These are phyloP conservation scores for Boletus edulis DNA, from an alignment of 768 basidiomycete species.

Conservation along the genomic window DNA sequence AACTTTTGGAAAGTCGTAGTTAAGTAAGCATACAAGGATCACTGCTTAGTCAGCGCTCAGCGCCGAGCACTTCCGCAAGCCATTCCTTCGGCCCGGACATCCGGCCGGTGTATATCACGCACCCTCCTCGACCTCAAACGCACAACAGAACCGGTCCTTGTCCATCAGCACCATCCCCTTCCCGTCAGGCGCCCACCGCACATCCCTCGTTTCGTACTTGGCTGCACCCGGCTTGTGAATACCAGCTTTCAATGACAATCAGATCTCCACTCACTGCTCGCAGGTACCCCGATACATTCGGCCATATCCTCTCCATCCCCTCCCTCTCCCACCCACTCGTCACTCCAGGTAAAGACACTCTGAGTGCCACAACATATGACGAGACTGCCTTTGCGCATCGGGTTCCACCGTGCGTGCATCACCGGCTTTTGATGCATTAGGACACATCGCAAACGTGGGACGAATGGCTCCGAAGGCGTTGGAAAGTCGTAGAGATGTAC, in stretches of 20 bases:
- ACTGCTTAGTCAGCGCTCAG: conserved; percentile 20
- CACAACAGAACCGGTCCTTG: conserved; percentile 78
- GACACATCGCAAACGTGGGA: conserved; percentile 62
- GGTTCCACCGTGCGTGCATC: conserved; percentile 76
- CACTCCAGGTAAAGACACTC: conserved; percentile 77
- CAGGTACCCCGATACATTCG: conserved; percentile 87
- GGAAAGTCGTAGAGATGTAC: conserved; percentile 77
- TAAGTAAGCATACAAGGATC: neutral
- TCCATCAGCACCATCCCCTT: conserved; percentile 75
- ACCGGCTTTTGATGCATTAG: conserved; percentile 65
- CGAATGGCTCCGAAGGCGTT: conserved; percentile 50
- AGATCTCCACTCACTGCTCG: conserved; percentile 52
- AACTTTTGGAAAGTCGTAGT: neutral
- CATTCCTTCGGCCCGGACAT: neutral
- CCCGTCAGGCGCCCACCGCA: conserved; percentile 85
- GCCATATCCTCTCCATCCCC: conserved; percentile 73
- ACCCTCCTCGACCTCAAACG: conserved; percentile 67
- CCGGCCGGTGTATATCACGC: neutral
- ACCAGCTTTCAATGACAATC: neutral
- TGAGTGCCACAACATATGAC: conserved; percentile 64
- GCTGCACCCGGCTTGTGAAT: conserved; percentile 37
- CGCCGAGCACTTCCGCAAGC: neutral
- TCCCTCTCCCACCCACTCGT: conserved; percentile 68
- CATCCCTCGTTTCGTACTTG: conserved; percentile 66
- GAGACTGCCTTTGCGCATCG: conserved; percentile 71